A percentile compares a stretch with the other conserved stretches of the same genome.
These are phyloP conservation scores for Lactifluus echinatus DNA, from an alignment of 768 basidiomycete species.

Conservation along the genomic window DNA sequence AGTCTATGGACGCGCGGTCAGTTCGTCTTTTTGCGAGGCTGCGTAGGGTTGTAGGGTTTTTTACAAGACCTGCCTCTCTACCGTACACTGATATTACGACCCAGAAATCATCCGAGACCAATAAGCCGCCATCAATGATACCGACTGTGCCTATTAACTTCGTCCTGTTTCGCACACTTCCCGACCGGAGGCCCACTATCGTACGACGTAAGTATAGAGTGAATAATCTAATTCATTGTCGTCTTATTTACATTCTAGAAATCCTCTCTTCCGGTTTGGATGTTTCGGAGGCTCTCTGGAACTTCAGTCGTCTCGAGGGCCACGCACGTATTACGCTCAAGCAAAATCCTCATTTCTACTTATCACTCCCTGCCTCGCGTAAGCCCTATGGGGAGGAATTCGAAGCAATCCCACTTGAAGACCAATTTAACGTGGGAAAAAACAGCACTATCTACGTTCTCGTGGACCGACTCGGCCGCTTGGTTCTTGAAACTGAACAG, in stretches of 20 bases:
- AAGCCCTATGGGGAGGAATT: background rate
- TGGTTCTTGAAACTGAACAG: background rate
- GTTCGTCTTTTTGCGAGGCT: no score
- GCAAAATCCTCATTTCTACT: slow-evolving; percentile 6
- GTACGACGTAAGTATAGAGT: background rate
- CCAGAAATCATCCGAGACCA: background rate
- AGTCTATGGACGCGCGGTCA: background rate
- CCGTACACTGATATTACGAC: background rate
- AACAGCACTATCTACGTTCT: background rate
- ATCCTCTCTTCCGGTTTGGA: background rate
- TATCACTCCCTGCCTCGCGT: background rate
- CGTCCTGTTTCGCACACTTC: background rate
- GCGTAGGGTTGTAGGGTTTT: background rate
- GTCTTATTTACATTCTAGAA: background rate
- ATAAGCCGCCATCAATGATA: background rate
- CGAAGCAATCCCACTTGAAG: background rate
- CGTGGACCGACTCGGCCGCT: background rate
- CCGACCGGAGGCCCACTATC: background rate
- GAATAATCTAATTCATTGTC: background rate
- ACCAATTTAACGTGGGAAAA: background rate
- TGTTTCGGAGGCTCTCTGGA: background rate
- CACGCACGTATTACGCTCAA: background rate
- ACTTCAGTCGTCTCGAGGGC: background rate
- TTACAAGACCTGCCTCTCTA: background rate
- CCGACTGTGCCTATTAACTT: background rate